Percentiles rank a stretch among this genome's conserved stretches.
Evolutionary conservation across 1,284 basidiomycete species (phyloP).

Genomic region (Cystobasidium slooffiae): DNA sequence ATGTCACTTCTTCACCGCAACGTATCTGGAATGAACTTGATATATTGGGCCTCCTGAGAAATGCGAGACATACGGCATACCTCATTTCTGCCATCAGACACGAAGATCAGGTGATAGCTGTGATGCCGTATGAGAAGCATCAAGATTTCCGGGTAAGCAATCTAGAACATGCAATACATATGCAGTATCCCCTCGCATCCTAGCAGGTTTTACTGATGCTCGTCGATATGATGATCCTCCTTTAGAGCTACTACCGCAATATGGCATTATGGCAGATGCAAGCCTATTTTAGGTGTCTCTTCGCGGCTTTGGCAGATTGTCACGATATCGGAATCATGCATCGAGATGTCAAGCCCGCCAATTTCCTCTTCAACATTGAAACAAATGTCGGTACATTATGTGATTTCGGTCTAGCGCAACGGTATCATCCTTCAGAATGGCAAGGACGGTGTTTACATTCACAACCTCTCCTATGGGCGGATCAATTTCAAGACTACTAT

Average conservation of each 20-base stretch:
- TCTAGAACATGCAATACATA: too few relatives aligned
- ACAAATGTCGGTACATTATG: constrained; percentile 85
- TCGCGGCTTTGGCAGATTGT: constrained; percentile 85
- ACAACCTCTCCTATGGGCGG: constrained; percentile 46
- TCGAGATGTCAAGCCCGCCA: constrained; percentile 97
- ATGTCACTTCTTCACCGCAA: constrained; percentile 91
- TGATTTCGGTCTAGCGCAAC: constrained; percentile 90
- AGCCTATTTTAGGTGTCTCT: constrained; percentile 86
- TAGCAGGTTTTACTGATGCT: neutral
- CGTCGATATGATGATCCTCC: too few relatives aligned
- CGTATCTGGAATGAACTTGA: constrained; percentile 92
- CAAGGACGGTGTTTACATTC: constrained; percentile 52
- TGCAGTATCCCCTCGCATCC: neutral
- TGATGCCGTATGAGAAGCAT: constrained; percentile 92
- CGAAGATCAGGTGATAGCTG: constrained; percentile 88
- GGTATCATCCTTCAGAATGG: constrained; percentile 52
- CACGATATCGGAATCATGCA: constrained; percentile 90
- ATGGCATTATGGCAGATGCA: constrained; percentile 77
- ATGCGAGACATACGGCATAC: constrained; percentile 82
- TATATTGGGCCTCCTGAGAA: constrained; percentile 72
- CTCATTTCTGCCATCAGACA: constrained; percentile 92
- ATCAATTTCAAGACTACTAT: constrained; percentile 4
- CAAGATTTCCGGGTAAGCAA: constrained; percentile 84
- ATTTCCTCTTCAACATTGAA: constrained; percentile 90
- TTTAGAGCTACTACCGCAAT: constrained; percentile 72